Evolutionary conservation across 768 basidiomycete species (phyloP).

Genomic region (Solioccasus polychromus): DNA sequence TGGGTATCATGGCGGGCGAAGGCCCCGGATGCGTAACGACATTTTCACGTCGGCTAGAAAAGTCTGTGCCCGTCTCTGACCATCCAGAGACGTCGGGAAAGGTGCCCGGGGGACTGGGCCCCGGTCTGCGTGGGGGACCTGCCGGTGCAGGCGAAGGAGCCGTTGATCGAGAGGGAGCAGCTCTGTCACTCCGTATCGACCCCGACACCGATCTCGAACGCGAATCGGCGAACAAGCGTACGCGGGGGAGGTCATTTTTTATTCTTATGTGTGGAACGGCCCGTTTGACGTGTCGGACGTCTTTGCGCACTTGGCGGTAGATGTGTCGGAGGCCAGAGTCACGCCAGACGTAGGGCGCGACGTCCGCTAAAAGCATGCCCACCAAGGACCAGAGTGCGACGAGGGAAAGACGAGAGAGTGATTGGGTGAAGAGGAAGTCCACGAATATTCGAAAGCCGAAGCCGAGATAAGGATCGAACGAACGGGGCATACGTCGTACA

Average conservation of each 20-base stretch:
- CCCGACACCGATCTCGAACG: conserved; percentile 15
- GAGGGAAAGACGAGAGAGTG: conserved; percentile 43
- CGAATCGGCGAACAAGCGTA: conserved; percentile 23
- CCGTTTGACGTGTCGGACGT: conserved; percentile 30
- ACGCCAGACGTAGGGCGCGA: conserved; percentile 45
- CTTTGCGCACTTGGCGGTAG: conserved; percentile 37
- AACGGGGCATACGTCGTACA: conserved; percentile 59
- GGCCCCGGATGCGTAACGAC: conserved; percentile 15
- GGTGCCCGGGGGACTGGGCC: conserved; percentile 29
- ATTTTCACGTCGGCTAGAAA: conserved; percentile 20
- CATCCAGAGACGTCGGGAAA: conserved; percentile 28
- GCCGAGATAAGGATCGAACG: conserved; percentile 68
- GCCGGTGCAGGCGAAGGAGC: conserved; percentile 16
- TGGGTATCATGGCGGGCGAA: conserved; percentile 29
- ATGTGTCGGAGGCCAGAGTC: conserved; percentile 39
- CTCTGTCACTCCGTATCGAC: conserved; percentile 31
- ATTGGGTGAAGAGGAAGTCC: conserved; percentile 67
- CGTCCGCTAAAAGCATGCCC: conserved; percentile 52
- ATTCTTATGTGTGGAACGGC: conserved; percentile 31
- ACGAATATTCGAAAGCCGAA: conserved; percentile 67
- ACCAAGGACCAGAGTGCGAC: conserved; percentile 52
- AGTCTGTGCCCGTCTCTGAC: conserved; percentile 28
- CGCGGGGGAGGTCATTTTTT: conserved; percentile 30
- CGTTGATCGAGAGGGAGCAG: conserved; percentile 25
- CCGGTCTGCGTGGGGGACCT: conserved; percentile 18